Percentiles rank a stretch among this genome's conserved stretches.
These are phyloP conservation scores for Lecanicillium sp. DNA, from an alignment of 2,329 filamentous ascomycete genomes.

Conservation along the genomic window DNA sequence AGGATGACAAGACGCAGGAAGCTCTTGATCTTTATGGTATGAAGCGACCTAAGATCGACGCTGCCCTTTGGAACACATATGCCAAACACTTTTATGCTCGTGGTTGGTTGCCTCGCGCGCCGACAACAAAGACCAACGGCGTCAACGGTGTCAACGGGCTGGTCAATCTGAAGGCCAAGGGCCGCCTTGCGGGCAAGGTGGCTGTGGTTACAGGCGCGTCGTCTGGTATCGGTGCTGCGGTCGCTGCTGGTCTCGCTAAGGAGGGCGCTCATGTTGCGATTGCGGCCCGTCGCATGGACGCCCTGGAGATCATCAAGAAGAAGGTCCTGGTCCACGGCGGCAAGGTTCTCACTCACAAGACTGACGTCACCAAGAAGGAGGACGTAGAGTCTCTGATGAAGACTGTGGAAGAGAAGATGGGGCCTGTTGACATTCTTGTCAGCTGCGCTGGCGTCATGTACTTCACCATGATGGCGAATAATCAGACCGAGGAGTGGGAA, in stretches of 20 bases:
- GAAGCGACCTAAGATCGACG: constrained; percentile 63
- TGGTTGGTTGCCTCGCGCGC: constrained; percentile 65
- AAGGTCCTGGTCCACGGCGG: constrained; percentile 50
- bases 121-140: constrained; percentile 39
- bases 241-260: constrained; percentile 59
- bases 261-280: constrained; percentile 69
- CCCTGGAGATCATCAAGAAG: constrained; percentile 60
- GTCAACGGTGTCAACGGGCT: constrained; percentile 13
- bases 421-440: constrained; percentile 71
- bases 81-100: constrained; percentile 73
- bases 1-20: constrained; percentile 62
- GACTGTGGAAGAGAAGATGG: constrained; percentile 55
- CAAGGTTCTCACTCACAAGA: constrained; percentile 62
- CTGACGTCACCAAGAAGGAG: constrained; percentile 62
- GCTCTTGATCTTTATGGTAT: constrained; percentile 47
- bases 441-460: constrained; percentile 83
- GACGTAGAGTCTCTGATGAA: constrained; percentile 63
- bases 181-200: constrained; percentile 61
- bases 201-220: constrained; percentile 75
- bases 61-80: constrained; percentile 67
- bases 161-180: constrained; percentile 28
- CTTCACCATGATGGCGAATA: constrained; percentile 80
- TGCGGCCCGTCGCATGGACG: constrained; percentile 63
- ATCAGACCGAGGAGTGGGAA: constrained; percentile 68
- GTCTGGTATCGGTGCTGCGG: constrained; percentile 72